Evolutionary conservation across 2,329 filamentous ascomycete species (phyloP).

Genomic region (Cordyceps pruinosa): DNA sequence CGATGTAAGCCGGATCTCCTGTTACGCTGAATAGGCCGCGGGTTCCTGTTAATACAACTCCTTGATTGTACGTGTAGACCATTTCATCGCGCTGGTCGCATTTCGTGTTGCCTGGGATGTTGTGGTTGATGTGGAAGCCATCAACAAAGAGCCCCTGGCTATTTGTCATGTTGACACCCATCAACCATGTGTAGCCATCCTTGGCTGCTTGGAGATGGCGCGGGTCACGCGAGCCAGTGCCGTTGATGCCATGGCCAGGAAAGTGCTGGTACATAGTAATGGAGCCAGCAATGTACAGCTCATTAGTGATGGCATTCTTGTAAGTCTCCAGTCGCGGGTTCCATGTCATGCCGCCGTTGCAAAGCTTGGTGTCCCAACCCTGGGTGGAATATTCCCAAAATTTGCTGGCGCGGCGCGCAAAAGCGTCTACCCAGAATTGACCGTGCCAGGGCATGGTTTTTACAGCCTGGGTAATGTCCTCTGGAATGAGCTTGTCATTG

Average conservation of each 20-base stretch:
- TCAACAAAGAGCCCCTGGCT: slow-evolving; percentile 69
- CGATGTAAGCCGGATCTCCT: slow-evolving; percentile 61
- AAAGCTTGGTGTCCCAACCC: slow-evolving; percentile 78
- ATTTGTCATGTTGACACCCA: slow-evolving; percentile 74
- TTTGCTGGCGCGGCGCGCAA: slow-evolving; percentile 73
- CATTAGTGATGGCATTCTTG: slow-evolving; percentile 95
- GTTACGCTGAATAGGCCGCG: slow-evolving; percentile 75
- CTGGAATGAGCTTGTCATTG: slow-evolving; percentile 17
- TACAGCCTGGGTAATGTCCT: slow-evolving; percentile 27
- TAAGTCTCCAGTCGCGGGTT: slow-evolving; percentile 74
- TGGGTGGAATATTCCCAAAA: slow-evolving; percentile 76
- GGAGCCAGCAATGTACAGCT: slow-evolving; percentile 79
- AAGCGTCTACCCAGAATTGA: slow-evolving; percentile 64
- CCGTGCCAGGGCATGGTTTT: slow-evolving; percentile 62
- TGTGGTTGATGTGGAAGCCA: slow-evolving; percentile 73
- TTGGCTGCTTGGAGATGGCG: slow-evolving; percentile 67
- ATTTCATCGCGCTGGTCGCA: slow-evolving; percentile 81
- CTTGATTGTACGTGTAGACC: slow-evolving; percentile 96
- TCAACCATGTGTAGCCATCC: slow-evolving; percentile 75
- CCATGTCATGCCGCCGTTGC: slow-evolving; percentile 87
- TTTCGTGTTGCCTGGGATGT: slow-evolving; percentile 56
- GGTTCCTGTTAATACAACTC: slow-evolving; percentile 76
- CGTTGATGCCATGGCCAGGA: slow-evolving; percentile 69
- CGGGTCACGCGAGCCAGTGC: slow-evolving; percentile 57
- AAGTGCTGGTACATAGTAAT: slow-evolving; percentile 86